Base-by-base conservation (phyloP, 768 basidiomycete species). In the Boletus eberwhitei region DNA sequence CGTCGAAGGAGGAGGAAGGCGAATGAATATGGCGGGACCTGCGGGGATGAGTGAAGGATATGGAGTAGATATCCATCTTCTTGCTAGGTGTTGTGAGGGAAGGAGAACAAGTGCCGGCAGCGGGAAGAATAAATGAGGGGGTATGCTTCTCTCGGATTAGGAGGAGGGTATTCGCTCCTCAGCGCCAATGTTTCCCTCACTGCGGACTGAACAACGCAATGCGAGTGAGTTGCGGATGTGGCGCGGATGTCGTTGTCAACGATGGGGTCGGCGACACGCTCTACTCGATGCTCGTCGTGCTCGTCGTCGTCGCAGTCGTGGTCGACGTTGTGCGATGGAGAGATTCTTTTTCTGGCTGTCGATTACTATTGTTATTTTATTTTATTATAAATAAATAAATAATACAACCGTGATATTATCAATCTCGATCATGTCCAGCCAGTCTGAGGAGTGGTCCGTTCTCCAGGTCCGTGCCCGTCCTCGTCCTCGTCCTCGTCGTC, bases 61-160 rank as follows among this genome's bases (percentile, higher is more conserved):
- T 90, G 52, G 93, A 90, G 82, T 95, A 96, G 70, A 95, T 84
- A 71, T 97, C 94, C 94, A 97, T 95, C 40, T 31, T 26, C 44
- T 54, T 44, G 38, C 1, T 3, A 11, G 12, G 3, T 36, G 17
- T 40, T 47, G 41, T 56, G 47, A 9, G 2, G 34, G 39, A 14
- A 47, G 21, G 53, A 29, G 34, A 37, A 35, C 34, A 54, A 53
- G 56, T 16, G 43, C 31, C 41, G 51, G 40, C 34, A 48, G 42
- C 38, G 32, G 50, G 37, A 52, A 53, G 46, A 39, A 53, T 32
- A 26, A 42, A 50, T 46, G 55, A 48, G 52, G 54, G 54, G 65
- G 62, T 64, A 67, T 64, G 55, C 41, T 26, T 42, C 52, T 41
- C 35, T 53, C 39, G 54, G 52, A 59, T 68, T 68, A 66, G 64